Percentiles rank a stretch among this genome's conserved stretches.
These are phyloP conservation scores for Quillaja saponaria DNA, from an alignment of 306 rosid species.

Conservation along the genomic window DNA sequence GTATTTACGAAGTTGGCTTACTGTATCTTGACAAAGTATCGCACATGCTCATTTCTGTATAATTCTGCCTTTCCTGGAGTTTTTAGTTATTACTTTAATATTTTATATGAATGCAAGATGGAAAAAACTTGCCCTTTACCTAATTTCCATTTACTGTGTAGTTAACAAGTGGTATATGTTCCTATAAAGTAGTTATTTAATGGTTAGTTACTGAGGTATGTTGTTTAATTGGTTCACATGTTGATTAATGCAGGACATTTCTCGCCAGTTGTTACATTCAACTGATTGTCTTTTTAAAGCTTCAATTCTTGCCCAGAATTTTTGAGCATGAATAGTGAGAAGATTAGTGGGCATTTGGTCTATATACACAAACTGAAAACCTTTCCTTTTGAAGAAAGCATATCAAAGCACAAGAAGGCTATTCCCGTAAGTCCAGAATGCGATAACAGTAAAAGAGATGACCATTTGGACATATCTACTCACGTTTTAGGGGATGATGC, in stretches of 20 bases:
- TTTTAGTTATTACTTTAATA: constrained; percentile 10
- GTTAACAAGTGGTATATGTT: neutral
- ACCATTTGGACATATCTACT: neutral
- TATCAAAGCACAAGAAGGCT: neutral
- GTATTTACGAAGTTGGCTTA: too few relatives aligned
- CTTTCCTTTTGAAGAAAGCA: neutral
- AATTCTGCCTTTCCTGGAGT: too few relatives aligned
- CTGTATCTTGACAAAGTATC: too few relatives aligned
- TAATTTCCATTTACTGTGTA: neutral
- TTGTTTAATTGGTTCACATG: constrained; percentile 7
- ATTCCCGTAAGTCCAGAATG: neutral
- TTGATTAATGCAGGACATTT: constrained; percentile 13
- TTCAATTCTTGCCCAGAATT: neutral
- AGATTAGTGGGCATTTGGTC: neutral
- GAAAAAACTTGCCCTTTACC: neutral
- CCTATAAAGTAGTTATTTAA: neutral
- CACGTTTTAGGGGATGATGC: neutral
- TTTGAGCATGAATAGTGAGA: constrained; percentile 17
- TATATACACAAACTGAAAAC: neutral
- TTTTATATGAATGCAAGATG: neutral
- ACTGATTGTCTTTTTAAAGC: neutral
- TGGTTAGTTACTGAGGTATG: neutral
- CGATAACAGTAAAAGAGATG: neutral
- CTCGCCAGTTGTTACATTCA: neutral
- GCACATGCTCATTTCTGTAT: too few relatives aligned